These are phyloP conservation scores for Umbelopsis ramanniana DNA, from an alignment of 192 early-diverging fungal genomes.

Conservation along the genomic window DNA sequence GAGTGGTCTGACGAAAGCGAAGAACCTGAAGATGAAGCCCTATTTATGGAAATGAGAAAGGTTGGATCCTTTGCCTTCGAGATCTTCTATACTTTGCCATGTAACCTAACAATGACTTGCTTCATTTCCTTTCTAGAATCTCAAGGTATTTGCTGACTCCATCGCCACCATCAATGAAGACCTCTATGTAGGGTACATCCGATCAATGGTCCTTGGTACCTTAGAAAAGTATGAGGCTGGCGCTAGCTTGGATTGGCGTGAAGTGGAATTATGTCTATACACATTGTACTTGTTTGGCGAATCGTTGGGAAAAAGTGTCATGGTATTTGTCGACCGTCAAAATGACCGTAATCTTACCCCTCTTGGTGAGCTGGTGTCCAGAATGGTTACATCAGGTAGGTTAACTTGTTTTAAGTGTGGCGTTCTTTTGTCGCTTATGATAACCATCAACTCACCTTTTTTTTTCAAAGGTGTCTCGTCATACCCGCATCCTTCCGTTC, in stretches of 20 bases:
- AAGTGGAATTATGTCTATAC: constrained; percentile 77
- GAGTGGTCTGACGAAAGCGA: constrained; percentile 73
- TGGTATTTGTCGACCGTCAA: constrained; percentile 45
- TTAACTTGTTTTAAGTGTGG: constrained; percentile 16
- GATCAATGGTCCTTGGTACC: constrained; percentile 62
- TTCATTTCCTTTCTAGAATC: constrained; percentile 52
- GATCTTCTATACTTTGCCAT: not conserved
- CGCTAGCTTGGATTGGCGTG: constrained; percentile 69
- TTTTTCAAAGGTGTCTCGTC: constrained; percentile 64
- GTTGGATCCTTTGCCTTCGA: constrained; percentile 34
- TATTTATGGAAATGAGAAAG: constrained; percentile 73
- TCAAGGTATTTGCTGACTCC: constrained; percentile 75
- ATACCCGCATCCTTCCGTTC: constrained; percentile 76
- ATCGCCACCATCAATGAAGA: constrained; percentile 71
- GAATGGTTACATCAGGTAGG: constrained; percentile 67
- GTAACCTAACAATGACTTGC: not conserved
- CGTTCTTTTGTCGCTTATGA: not conserved
- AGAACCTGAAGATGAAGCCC: constrained; percentile 76
- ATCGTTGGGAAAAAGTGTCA: constrained; percentile 57
- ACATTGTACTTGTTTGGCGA: constrained; percentile 76
- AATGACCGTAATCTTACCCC: constrained; percentile 48
- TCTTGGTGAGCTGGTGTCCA: constrained; percentile 61
- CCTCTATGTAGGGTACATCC: constrained; percentile 61
- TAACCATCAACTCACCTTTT: not conserved
- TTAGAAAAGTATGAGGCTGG: constrained; percentile 59